Conservation (phyloP, 805 yeast genomes). For the Clavispora vitiphila region DNA sequence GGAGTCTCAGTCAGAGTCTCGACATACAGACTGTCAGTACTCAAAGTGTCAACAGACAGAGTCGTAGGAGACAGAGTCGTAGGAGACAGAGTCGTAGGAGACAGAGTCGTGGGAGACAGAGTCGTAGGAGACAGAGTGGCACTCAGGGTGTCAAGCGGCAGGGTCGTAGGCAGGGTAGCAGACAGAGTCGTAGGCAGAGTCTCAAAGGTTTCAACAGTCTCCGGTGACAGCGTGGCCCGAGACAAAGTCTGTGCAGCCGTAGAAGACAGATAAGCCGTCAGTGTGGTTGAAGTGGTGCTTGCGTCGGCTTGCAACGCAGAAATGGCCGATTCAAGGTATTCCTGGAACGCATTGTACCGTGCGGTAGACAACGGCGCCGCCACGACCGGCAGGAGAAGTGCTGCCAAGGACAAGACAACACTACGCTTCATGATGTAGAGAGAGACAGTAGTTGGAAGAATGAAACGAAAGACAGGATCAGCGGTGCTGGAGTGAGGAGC, state of each 20-base stretch:
- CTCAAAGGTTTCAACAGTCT: neutral
- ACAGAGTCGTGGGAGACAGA: too few species aligned
- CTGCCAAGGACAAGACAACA: constrained; percentile 3
- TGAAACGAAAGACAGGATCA: neutral
- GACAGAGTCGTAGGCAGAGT: neutral
- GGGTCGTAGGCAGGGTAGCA: neutral
- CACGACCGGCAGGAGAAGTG: constrained; percentile 1
- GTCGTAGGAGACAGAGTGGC: too few species aligned
- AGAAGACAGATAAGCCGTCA: too few species aligned
- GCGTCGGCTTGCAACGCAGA: neutral
- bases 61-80: too few species aligned
- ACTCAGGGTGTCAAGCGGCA: too few species aligned
- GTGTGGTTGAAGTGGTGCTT: neutral
- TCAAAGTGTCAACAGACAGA: too few species aligned
- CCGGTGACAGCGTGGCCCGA: too few species aligned
- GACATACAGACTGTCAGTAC: too few species aligned
- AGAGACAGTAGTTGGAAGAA: constrained; percentile 22
- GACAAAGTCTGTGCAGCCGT: too few species aligned
- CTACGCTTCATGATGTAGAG: constrained; percentile 12
- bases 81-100: too few species aligned
- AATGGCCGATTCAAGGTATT: neutral
- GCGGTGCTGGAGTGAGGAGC: neutral
- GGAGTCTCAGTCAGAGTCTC: too few species aligned
- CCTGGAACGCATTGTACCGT: neutral
- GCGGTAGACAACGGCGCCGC: constrained; percentile 1